These are phyloP conservation scores for Lasiodiplodia citricola DNA, from an alignment of 2,329 filamentous ascomycete species.

Conservation along the genomic window DNA sequence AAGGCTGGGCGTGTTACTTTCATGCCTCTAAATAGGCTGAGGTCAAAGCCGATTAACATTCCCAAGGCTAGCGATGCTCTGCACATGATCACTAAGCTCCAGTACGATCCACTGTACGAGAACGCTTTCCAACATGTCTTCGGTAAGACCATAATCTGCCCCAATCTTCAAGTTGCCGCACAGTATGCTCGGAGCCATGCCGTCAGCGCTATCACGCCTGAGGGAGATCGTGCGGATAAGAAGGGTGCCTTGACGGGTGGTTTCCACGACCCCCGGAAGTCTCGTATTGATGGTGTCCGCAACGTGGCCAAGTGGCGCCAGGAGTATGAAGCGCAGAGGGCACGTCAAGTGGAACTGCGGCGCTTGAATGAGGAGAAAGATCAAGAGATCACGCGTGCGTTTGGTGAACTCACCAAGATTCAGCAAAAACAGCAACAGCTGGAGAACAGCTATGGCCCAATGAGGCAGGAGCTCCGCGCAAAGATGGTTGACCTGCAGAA, in stretches of 20 bases:
- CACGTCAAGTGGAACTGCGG: constrained; percentile 69
- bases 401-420: constrained; percentile 81
- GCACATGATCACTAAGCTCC: constrained; percentile 82
- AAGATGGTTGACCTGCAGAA: constrained; percentile 78
- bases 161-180: constrained; percentile 82
- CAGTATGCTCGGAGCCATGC: constrained; percentile 93
- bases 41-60: constrained; percentile 72
- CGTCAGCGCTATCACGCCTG: constrained; percentile 89
- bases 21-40: constrained; percentile 86
- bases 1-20: constrained; percentile 90
- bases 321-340: constrained; percentile 71
- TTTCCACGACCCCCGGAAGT: constrained; percentile 84
- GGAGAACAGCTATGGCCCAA: constrained; percentile 80
- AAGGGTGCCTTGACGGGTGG: constrained; percentile 94
- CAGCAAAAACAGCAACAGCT: constrained; percentile 79
- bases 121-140: constrained; percentile 94
- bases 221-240: constrained; percentile 94
- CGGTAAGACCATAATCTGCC: constrained; percentile 92
- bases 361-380: constrained; percentile 77
- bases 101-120: constrained; percentile 77
- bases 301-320: constrained; percentile 75
- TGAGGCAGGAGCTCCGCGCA: constrained; percentile 75
- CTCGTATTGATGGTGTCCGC: constrained; percentile 83
- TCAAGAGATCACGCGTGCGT: constrained; percentile 86
- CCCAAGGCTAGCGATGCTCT: constrained; percentile 87